Conservation (phyloP, 495 filamentous ascomycete species). For the Glonium stellatum region DNA sequence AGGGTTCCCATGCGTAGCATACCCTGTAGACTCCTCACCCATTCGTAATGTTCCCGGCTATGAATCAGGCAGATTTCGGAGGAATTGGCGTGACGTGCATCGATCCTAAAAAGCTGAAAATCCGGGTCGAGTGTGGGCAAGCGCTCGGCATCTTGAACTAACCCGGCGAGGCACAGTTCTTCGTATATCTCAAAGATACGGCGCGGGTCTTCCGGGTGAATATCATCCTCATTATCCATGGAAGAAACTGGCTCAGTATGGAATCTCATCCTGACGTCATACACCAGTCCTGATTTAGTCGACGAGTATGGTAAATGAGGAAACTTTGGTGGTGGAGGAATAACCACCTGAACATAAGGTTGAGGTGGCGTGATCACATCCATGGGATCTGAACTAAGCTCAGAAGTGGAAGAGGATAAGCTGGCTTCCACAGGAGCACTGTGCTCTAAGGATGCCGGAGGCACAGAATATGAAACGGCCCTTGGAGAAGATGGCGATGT, state of each 20-base stretch:
- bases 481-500: constrained; percentile 5
- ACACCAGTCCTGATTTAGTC: constrained; percentile 60
- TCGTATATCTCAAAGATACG: constrained; percentile 86
- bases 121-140: constrained; percentile 43
- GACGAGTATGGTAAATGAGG: constrained; percentile 34
- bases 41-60: constrained; percentile 63
- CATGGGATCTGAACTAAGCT: constrained; percentile 13
- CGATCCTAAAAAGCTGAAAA: constrained; percentile 66
- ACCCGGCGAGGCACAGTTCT: constrained; percentile 67
- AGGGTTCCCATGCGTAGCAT: constrained; percentile 12
- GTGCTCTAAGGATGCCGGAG: neutral
- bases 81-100: constrained; percentile 63
- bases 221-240: constrained; percentile 43
- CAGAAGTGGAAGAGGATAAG: neutral
- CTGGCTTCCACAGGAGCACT: neutral
- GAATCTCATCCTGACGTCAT: constrained; percentile 87
- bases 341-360: constrained; percentile 11
- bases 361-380: constrained; percentile 7
- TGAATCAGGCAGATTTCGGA: constrained; percentile 77
- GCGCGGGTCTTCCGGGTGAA: constrained; percentile 89
- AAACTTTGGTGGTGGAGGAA: constrained; percentile 20
- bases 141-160: constrained; percentile 54
- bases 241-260: constrained; percentile 63
- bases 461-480: neutral
- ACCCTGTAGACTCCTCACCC: constrained; percentile 59